These are phyloP conservation scores for Fusarium cyanostomum DNA, from an alignment of 2,329 filamentous ascomycete genomes.

Conservation along the genomic window DNA sequence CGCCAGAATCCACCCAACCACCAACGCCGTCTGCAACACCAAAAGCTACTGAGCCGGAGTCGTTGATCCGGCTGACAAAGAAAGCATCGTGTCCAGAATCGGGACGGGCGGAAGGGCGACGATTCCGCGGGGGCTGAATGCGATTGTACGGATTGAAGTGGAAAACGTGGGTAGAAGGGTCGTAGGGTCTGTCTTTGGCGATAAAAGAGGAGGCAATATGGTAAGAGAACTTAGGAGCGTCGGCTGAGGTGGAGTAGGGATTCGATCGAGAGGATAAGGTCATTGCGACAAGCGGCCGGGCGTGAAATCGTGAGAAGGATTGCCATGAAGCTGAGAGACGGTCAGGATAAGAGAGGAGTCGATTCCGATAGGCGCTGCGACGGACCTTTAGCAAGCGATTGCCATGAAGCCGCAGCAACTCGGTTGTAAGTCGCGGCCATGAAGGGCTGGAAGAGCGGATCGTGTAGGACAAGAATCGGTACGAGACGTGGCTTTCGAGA, in stretches of 20 bases:
- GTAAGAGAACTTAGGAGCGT: conserved; percentile 65
- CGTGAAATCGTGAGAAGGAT: conserved; percentile 10
- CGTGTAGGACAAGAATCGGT: conserved; percentile 19
- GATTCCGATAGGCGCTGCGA: background rate
- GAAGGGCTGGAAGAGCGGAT: conserved; percentile 33
- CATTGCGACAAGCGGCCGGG: conserved; percentile 24
- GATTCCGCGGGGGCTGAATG: conserved; percentile 58
- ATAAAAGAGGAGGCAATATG: conserved; percentile 79
- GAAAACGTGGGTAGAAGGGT: conserved; percentile 74
- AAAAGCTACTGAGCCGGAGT: conserved; percentile 77
- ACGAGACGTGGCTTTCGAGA: conserved; percentile 1
- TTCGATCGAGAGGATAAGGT: conserved; percentile 32
- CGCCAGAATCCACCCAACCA: conserved; percentile 90
- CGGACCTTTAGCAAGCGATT: conserved; percentile 37
- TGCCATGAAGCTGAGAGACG: conserved; percentile 25
- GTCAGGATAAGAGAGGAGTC: conserved; percentile 17
- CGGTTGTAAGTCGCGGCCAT: conserved; percentile 40
- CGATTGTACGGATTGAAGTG: conserved; percentile 74
- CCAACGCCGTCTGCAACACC: conserved; percentile 95
- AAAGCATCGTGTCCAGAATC: conserved; percentile 95
- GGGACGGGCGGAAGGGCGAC: conserved; percentile 61
- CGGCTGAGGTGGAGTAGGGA: conserved; percentile 39
- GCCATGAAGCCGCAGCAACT: conserved; percentile 35
- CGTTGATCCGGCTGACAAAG: conserved; percentile 85
- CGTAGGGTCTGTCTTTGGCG: conserved; percentile 74